Base-by-base conservation (phyloP, 2,329 filamentous ascomycete species). In the Verticillium isaacii region DNA sequence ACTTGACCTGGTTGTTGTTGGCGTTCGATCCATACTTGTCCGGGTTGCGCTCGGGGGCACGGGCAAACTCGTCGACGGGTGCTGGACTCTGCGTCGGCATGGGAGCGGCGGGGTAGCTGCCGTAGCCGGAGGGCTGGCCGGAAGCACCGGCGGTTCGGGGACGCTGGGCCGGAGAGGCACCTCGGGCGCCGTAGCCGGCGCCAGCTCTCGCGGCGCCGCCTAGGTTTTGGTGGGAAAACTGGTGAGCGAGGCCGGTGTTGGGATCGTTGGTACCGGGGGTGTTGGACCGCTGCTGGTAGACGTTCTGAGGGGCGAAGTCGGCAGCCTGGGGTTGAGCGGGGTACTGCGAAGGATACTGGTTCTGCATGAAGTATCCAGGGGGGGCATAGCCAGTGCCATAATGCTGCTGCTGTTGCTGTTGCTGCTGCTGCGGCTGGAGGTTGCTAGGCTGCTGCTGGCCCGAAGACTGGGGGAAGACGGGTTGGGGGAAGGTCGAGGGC, bases 191-290 rank as follows among this genome's bases (percentile, higher is more conserved):
- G 72, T 93, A 93, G 57, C 88, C 86, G 63, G 86, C 87, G 34
- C 84, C 83, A 67, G 92, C 85, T 12, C 39, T 32, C 63, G 88
- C 87, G 54, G 86, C 87, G 55, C 86, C 87, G 63, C 91, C 89
- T 50, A 98, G 84, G 75, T 97, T 96, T 81, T 98, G 94, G 77
- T 97, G 93, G 62, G 94, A 96, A 76, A 98, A 96, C 75, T 99
- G 95, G 74, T 97, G 92, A 64, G 93, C 93, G 56, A 98, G 85
- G 34, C 93, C 93, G 70, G 92, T 95, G 69, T 94, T 96, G 68
- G 89, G 90, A 72, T 97, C 93, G 71, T 91, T 92, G 73, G 85
- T 79, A 62, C 83, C 85, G 5, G 86, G 84, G 3, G 85, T 83
- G 69, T 82, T 83, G 68, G 83, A 81, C 64, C 84, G 78, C 63